Conservation (phyloP, 192 early-diverging fungal genomes). For the Lobosporangium transversale region DNA sequence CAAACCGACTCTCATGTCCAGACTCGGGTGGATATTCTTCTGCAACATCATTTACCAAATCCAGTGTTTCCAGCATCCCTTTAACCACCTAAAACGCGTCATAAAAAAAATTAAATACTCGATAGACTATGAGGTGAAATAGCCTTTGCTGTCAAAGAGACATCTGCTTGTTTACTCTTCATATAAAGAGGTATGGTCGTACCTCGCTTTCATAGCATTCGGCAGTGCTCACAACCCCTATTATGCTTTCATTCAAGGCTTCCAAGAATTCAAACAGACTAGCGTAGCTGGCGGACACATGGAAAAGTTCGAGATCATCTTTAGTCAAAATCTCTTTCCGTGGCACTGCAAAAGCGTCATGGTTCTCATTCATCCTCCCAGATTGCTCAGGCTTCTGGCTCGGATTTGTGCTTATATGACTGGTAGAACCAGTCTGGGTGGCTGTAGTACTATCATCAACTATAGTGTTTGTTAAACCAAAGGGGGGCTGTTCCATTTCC, state of each 20-base stretch:
- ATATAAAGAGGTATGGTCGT: neutral
- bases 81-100: conserved; percentile 58
- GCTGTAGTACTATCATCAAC: neutral
- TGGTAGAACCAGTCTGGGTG: neutral
- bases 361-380: neutral
- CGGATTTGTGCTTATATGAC: neutral
- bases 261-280: conserved; percentile 78
- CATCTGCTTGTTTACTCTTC: no score
- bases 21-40: conserved; percentile 78
- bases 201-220: conserved; percentile 64
- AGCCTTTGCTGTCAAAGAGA: no score
- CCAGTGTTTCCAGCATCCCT: conserved; percentile 73
- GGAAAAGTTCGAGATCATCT: conserved; percentile 85
- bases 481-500: no score
- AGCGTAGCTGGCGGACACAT: conserved; percentile 67
- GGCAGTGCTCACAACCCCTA: conserved; percentile 69
- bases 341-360: conserved; percentile 45
- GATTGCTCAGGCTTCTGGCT: no score
- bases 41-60: conserved; percentile 66
- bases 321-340: conserved; percentile 79
- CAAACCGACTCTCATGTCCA: conserved; percentile 85
- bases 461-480: no score
- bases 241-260: conserved; percentile 77
- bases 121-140: neutral
- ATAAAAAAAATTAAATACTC: neutral